phyloP scores from a whole-genome alignment of 495 filamentous ascomycete genomes.

The Tuber indicum region DNA sequence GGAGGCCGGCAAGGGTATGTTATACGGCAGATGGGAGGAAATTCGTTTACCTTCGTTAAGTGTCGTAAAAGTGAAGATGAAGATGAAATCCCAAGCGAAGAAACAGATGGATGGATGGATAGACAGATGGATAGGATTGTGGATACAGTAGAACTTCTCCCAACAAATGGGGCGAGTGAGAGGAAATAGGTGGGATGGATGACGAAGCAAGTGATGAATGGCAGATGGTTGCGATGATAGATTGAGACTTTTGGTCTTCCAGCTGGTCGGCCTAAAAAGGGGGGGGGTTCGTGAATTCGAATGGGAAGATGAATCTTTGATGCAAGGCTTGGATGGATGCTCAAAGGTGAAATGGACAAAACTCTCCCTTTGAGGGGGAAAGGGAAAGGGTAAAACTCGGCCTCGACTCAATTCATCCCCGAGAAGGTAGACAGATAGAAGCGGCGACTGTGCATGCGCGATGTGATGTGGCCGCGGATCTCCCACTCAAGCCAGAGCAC shows the following conservation, averaged over 20 bases:
- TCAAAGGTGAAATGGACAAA: constrained; percentile 6
- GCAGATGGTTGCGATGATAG: background rate
- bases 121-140: background rate
- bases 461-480: constrained; percentile 18
- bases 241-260: background rate
- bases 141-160: background rate
- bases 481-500: background rate
- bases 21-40: background rate
- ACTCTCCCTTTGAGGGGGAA: constrained; percentile 4
- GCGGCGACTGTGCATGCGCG: constrained; percentile 3
- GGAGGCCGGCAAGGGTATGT: background rate
- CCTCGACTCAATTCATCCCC: constrained; percentile 27
- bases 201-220: background rate
- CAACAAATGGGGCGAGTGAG: constrained; percentile 11
- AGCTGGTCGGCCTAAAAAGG: background rate
- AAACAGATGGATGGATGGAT: too few relatives aligned
- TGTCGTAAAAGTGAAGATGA: constrained; percentile 11
- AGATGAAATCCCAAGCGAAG: background rate
- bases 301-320: constrained; percentile 11
- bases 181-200: constrained; percentile 10
- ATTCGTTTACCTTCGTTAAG: constrained; percentile 23
- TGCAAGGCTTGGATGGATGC: constrained; percentile 1
- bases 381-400: constrained; percentile 20
- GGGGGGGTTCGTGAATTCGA: constrained; percentile 11
- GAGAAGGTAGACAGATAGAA: constrained; percentile 13